phyloP scores from a whole-genome alignment of 805 yeast species.

The Lipomyces orientalis region DNA sequence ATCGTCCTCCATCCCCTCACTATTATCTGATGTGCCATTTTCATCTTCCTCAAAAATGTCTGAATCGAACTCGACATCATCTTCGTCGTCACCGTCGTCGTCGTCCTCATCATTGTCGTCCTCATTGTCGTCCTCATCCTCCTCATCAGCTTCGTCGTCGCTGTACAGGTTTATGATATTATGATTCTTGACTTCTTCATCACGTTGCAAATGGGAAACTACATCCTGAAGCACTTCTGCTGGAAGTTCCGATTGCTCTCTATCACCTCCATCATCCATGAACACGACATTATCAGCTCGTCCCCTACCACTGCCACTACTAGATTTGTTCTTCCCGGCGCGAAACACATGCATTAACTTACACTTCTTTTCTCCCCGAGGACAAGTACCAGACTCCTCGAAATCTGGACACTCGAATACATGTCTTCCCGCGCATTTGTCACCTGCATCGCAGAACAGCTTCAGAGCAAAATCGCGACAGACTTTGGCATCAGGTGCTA shows the following conservation, averaged over 20 bases:
- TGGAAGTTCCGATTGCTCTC: constrained; percentile 22
- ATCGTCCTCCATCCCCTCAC: not conserved
- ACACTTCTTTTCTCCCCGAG: constrained; percentile 56
- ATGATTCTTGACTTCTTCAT: constrained; percentile 17
- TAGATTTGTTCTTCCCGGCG: constrained; percentile 41
- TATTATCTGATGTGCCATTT: constrained; percentile 5
- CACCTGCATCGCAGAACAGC: constrained; percentile 72
- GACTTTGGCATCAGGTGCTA: constrained; percentile 51
- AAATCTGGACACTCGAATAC: constrained; percentile 72
- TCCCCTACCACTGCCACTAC: constrained; percentile 24
- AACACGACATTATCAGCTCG: constrained; percentile 30
- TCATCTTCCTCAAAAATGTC: constrained; percentile 34
- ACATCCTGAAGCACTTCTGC: constrained; percentile 31
- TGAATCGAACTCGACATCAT: constrained; percentile 43
- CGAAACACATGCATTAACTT: constrained; percentile 56
- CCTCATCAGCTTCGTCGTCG: constrained; percentile 33
- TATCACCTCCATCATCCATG: constrained; percentile 36
- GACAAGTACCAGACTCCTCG: constrained; percentile 65
- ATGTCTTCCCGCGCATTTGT: constrained; percentile 62
- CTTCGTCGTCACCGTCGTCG: constrained; percentile 32
- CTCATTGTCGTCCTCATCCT: constrained; percentile 33
- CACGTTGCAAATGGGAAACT: constrained; percentile 31
- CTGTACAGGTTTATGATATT: not conserved
- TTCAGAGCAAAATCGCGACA: constrained; percentile 72
- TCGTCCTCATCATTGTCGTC: constrained; percentile 33